Evolutionary conservation across 306 rosid genomes (phyloP).

Genomic region (Rosa rugosa): DNA sequence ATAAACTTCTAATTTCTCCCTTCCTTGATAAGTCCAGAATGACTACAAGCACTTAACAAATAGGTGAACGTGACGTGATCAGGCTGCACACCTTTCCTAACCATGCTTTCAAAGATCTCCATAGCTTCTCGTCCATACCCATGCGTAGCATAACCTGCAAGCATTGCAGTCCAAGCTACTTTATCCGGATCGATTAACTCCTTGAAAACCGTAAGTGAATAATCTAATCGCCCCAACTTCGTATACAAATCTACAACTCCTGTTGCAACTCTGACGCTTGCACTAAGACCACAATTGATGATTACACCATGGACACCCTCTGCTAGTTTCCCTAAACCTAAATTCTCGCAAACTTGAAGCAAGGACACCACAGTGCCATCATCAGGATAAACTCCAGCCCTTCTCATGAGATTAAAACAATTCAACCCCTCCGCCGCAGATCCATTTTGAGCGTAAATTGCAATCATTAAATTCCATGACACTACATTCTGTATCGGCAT

Average conservation of each 20-base stretch:
- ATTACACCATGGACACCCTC: conserved; percentile 60
- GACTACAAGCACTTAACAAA: conserved; percentile 80
- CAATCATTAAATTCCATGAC: conserved; percentile 71
- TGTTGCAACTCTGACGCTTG: conserved; percentile 45
- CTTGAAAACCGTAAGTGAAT: conserved; percentile 47
- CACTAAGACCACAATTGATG: conserved; percentile 40
- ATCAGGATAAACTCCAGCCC: conserved; percentile 49
- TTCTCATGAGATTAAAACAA: conserved; percentile 55
- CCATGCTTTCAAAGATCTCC: conserved; percentile 49
- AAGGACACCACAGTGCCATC: conserved; percentile 58
- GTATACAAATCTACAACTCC: conserved; percentile 58
- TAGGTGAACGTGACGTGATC: conserved; percentile 84
- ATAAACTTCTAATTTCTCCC: conserved; percentile 58
- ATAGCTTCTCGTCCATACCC: conserved; percentile 63
- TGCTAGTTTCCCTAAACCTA: conserved; percentile 45
- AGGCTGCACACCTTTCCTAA: conserved; percentile 51
- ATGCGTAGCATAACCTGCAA: conserved; percentile 64
- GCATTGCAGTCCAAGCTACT: conserved; percentile 83
- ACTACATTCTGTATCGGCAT: conserved; percentile 45
- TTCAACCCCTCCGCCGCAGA: conserved; percentile 39
- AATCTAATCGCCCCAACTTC: conserved; percentile 61
- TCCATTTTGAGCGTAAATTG: conserved; percentile 45
- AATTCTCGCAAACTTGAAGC: conserved; percentile 61
- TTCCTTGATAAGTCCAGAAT: conserved; percentile 67
- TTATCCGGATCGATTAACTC: conserved; percentile 57